These are phyloP conservation scores for Hypoxylon lenormandii DNA, from an alignment of 495 filamentous ascomycete genomes.

Conservation along the genomic window DNA sequence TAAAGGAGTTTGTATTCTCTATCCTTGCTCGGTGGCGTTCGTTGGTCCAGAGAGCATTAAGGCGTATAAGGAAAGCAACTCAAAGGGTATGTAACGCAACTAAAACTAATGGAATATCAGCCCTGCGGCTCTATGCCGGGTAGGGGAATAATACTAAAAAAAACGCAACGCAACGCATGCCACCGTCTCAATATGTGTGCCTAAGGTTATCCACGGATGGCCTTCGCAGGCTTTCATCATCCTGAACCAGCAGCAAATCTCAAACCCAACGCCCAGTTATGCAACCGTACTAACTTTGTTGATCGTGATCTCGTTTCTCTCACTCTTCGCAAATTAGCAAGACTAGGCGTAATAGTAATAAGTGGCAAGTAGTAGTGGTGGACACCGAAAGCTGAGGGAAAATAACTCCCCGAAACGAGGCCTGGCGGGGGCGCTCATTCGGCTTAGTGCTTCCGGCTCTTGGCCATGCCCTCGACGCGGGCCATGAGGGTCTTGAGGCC, in stretches of 20 bases:
- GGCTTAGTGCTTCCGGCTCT: conserved; percentile 44
- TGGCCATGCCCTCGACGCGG: conserved; percentile 71
- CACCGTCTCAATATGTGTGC: background rate
- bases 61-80: background rate
- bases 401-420: too few species aligned
- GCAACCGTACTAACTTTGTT: background rate
- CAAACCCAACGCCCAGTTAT: too few species aligned
- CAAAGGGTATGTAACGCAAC: conserved; percentile 1
- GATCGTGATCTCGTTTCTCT: background rate
- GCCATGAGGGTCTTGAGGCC: conserved; percentile 77
- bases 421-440: too few species aligned
- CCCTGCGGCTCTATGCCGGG: too few species aligned
- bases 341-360: too few species aligned
- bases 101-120: background rate
- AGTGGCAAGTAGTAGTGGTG: too few species aligned
- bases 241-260: background rate
- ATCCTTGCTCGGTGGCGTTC: background rate
- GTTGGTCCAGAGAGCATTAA: background rate
- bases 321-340: too few species aligned
- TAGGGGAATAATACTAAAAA: background rate
- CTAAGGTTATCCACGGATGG: background rate
- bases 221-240: background rate
- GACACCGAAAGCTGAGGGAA: too few species aligned
- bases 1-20: background rate
- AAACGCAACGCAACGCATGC: background rate